These are phyloP conservation scores for Brassica balearica DNA, from an alignment of 441 rosid genomes.

Conservation along the genomic window DNA sequence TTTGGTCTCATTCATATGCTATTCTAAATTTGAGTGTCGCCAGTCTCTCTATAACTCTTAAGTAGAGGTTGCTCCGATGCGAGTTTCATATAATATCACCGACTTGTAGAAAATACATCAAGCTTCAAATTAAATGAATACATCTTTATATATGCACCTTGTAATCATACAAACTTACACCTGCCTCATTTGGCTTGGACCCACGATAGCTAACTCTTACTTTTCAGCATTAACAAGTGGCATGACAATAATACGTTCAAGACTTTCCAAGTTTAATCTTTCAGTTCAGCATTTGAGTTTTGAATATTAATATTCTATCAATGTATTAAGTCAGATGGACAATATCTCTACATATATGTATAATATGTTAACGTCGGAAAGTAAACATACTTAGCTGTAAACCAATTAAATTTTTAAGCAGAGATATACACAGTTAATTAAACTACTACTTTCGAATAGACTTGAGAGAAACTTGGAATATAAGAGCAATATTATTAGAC, in stretches of 20 bases:
- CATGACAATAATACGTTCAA: constrained; percentile 16
- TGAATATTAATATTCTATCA: neutral
- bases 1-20: neutral
- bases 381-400: neutral
- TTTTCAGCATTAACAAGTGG: constrained; percentile 1
- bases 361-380: neutral
- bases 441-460: neutral
- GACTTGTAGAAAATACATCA: constrained; percentile 1
- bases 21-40: neutral
- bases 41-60: constrained; percentile 3
- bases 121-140: neutral
- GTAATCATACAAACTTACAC: constrained; percentile 20
- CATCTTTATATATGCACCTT: neutral
- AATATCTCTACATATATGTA: neutral
- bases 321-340: neutral
- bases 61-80: constrained; percentile 5
- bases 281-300: constrained; percentile 1
- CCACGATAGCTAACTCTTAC: constrained; percentile 34
- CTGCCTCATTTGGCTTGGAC: constrained; percentile 34
- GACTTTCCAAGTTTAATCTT: neutral
- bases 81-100: constrained; percentile 6
- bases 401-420: neutral
- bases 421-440: neutral
- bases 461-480: neutral
- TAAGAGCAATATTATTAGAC: too few species aligned